Base-by-base conservation (phyloP, 257 asterid species). In the Gentiana macrophylla region DNA sequence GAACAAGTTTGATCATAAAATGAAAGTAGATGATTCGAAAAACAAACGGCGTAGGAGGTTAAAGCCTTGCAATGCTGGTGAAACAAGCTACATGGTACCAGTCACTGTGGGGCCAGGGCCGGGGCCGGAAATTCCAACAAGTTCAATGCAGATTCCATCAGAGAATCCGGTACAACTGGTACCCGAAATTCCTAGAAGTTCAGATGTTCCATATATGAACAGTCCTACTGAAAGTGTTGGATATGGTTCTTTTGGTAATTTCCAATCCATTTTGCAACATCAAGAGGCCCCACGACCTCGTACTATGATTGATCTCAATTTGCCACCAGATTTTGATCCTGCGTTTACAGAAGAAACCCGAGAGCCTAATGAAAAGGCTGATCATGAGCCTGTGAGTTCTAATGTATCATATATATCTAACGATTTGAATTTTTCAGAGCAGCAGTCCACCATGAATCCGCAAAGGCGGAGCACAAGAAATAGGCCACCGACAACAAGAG, bases 291-390 rank as follows among this genome's bases (percentile, higher is more conserved):
- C 70, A 54, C 77, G 53, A 32, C 51, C 66, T 15, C 72, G 53
- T 72, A n/a, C 66, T 35, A 56, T 74, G 79, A 79, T 86, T 35
- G 94, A 86, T 66, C 79, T 86, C 34, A 83, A 86, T 68, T 43
- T 74, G 50, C 87, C 84, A 56, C 88, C 64, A 46, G 61, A 38
- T n/a, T 50, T 50, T 10, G 72, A 54, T 3, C 35, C 45, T 58
- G 24, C 67, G 15, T 52, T 64, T 41, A 55, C 72, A 49, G 72
- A 68, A 55, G 50, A 56, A 32, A 43, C 59, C 2, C 69, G 56
- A 37, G 73, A 69, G 51, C 62, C 52, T 41, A 74, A 72, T 58
- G 68, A 65, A 34, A 56, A 62, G 66, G 51, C 24, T 4, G 62
- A 70, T 35, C 53, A 55, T 6, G 12, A 37, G 38, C 45, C 45